Conservation (phyloP, 495 filamentous ascomycete species). For the Massariosphaeria phaeospora region DNA sequence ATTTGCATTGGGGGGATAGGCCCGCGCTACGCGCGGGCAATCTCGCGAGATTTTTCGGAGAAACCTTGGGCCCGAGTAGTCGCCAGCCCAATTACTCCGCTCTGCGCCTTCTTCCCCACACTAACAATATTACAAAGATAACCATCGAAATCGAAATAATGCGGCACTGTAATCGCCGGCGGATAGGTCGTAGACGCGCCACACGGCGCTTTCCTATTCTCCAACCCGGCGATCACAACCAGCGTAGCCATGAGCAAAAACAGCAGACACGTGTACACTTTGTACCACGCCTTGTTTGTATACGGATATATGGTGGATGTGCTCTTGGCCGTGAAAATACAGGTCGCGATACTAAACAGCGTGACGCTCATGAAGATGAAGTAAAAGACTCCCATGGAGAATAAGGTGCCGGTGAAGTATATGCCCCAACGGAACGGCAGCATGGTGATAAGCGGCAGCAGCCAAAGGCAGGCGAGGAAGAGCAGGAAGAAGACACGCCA, state of each 20-base stretch:
- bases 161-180: not conserved
- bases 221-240: not conserved
- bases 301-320: constrained; percentile 2
- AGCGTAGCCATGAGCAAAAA: not conserved
- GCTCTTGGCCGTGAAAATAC: not conserved
- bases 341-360: constrained; percentile 5
- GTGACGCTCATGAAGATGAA: constrained; percentile 1
- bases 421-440: constrained; percentile 3
- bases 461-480: constrained; percentile 4
- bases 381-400: constrained; percentile 4
- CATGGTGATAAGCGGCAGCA: not conserved
- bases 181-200: not conserved
- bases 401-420: constrained; percentile 2
- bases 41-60: too few species aligned
- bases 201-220: constrained; percentile 1
- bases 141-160: constrained; percentile 1
- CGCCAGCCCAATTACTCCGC: too few species aligned
- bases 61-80: too few species aligned
- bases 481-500: constrained; percentile 3
- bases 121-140: too few species aligned
- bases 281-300: not conserved
- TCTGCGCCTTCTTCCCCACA: too few species aligned
- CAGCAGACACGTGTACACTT: not conserved
- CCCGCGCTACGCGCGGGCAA: too few species aligned
- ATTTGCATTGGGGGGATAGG: too few species aligned